These are phyloP conservation scores for Parasarocladium wereldwijsianum DNA, from an alignment of 2,329 filamentous ascomycete species.

Conservation along the genomic window DNA sequence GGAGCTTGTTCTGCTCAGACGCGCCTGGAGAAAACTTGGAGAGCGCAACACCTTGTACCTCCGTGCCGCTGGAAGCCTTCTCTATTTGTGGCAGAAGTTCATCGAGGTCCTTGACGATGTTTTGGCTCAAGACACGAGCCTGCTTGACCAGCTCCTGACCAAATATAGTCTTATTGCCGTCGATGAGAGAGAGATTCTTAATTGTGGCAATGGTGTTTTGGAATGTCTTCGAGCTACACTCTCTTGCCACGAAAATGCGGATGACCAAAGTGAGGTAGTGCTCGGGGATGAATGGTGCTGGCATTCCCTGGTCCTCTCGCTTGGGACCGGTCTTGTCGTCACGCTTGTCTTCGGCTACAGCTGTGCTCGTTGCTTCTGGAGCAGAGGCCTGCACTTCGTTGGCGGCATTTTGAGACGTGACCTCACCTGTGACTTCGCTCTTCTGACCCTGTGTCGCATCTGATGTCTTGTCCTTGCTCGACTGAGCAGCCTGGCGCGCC, in stretches of 20 bases:
- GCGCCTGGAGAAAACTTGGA: conserved; percentile 92
- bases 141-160: conserved; percentile 86
- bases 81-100: conserved; percentile 77
- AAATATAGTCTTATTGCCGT: conserved; percentile 77
- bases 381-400: conserved; percentile 5
- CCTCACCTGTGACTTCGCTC: conserved; percentile 6
- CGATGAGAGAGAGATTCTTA: conserved; percentile 90
- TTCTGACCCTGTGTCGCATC: neutral
- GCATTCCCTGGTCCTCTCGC: conserved; percentile 50
- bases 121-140: conserved; percentile 69
- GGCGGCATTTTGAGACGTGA: neutral
- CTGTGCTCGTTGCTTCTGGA: neutral
- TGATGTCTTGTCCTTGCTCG: neutral
- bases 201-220: conserved; percentile 96
- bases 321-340: conserved; percentile 30
- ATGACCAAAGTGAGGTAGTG: conserved; percentile 89
- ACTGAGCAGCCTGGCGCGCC: conserved; percentile 14
- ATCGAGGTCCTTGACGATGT: conserved; percentile 72
- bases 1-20: conserved; percentile 90
- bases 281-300: conserved; percentile 76
- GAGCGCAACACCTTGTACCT: conserved; percentile 87
- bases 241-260: conserved; percentile 86
- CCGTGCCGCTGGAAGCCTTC: conserved; percentile 74
- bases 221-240: conserved; percentile 96
- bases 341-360: conserved; percentile 12